Base-by-base conservation (phyloP, 2,329 filamentous ascomycete species). In the Reticulascus tulasneorum region DNA sequence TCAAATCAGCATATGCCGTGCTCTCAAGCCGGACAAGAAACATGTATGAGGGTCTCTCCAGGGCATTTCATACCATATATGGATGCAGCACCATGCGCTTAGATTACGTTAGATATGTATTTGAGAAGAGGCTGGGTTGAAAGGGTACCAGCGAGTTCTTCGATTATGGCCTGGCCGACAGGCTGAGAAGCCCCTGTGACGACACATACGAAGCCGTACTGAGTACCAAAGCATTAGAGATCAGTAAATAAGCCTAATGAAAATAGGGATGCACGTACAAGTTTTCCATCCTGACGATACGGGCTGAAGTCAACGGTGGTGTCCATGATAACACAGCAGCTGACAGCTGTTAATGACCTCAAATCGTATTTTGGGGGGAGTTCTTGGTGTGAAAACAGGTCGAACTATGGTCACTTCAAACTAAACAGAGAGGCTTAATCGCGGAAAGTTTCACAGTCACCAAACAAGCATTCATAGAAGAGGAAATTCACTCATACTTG, bases 161-260 rank as follows among this genome's bases (percentile, higher is more conserved):
- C 56, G 13, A 77, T 69, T 37, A 82, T 79, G 18, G 77, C 76
- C 46, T 67, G 67, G 8, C 78, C 78, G 11, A 82, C 67, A 3
- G 77, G 72, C 48, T 79, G 74, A 1, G 72, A 72, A 17, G 77
- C 75, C 11, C 77, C 77, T 1, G 77, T 80, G 6, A 82, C 77
- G 11, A 82, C 70, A 47, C 78, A 82, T 15, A 82, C 72, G 47
- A 82, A 82, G 27, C 78, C 78, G 55, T 81, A 77, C 68, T 77
- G 44, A 24, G 12, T 9, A n/a, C 9, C 18, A 15, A 20, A n/a
- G 35, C 15, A 38, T 29, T 23, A 42, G 10, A 28, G 36, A 13
- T 23, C 20, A 28, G 15, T 19, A 11, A 11, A 26, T 11, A n/a
- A n/a, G 6, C 18, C 25, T 20, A 12, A 15, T n/a, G 4, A 31